Percentiles rank a stretch among this genome's conserved stretches.
These are phyloP conservation scores for Wallacemonas sp. DNA, from an alignment of 208 protist genomes.

Conservation along the genomic window DNA sequence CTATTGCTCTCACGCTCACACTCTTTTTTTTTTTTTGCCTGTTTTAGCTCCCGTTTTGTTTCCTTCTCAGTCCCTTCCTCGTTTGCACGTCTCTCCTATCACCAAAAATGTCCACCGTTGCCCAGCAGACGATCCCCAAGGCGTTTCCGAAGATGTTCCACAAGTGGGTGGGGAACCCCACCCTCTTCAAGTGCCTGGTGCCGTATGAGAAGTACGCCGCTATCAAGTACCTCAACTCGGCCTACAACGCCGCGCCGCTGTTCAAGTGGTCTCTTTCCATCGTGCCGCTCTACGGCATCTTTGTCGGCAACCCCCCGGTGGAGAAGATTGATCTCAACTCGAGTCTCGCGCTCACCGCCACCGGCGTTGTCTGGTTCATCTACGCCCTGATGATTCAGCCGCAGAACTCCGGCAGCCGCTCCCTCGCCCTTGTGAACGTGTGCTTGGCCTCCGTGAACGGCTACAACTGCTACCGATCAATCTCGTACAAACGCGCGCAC, in stretches of 20 bases:
- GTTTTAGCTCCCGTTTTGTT: slow-evolving; percentile 24
- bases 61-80: neutral
- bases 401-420: slow-evolving; percentile 87
- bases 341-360: slow-evolving; percentile 74
- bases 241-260: slow-evolving; percentile 81
- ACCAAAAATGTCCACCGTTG: slow-evolving; percentile 42
- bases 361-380: slow-evolving; percentile 84
- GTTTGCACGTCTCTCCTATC: neutral
- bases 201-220: slow-evolving; percentile 72
- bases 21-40: slow-evolving; percentile 20
- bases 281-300: slow-evolving; percentile 86
- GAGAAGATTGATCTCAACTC: slow-evolving; percentile 91
- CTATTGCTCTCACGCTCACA: too few species aligned
- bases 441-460: slow-evolving; percentile 85
- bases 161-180: slow-evolving; percentile 73
- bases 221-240: slow-evolving; percentile 85
- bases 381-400: slow-evolving; percentile 89
- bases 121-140: slow-evolving; percentile 75
- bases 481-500: slow-evolving; percentile 44
- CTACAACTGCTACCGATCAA: slow-evolving; percentile 81
- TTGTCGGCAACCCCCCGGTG: slow-evolving; percentile 72
- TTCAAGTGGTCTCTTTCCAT: slow-evolving; percentile 91
- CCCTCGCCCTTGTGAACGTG: slow-evolving; percentile 79
- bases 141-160: slow-evolving; percentile 74
- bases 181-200: slow-evolving; percentile 73